Conservation (phyloP, 2,329 filamentous ascomycete species). For the Colletotrichum somersetense region DNA sequence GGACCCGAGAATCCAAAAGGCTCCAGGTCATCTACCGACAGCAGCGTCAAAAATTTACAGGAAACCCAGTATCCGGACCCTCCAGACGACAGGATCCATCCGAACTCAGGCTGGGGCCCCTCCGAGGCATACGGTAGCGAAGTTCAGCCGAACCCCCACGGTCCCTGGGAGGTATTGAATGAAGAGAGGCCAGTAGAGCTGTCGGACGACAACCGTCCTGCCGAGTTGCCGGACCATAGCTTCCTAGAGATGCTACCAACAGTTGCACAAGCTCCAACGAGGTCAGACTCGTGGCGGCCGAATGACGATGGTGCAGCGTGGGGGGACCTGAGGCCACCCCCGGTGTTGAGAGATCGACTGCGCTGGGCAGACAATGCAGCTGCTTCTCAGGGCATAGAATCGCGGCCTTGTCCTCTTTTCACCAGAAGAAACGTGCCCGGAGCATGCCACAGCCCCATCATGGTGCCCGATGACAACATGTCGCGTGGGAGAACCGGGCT, state of each 20-base stretch:
- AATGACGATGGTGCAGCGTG: constrained; percentile 18
- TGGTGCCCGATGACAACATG: neutral
- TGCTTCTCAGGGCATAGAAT: neutral
- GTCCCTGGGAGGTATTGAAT: constrained; percentile 13
- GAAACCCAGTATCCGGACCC: constrained; percentile 19
- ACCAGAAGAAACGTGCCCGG: neutral
- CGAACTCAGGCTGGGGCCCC: constrained; percentile 16
- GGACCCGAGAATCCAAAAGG: neutral
- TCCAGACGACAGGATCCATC: constrained; percentile 1
- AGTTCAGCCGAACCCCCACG: neutral
- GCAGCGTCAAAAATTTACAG: neutral
- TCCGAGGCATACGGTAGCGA: constrained; percentile 19
- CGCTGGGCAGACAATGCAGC: neutral
- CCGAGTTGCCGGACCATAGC: constrained; percentile 1
- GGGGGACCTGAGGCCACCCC: constrained; percentile 8
- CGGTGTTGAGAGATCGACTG: neutral
- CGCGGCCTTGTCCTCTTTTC: neutral
- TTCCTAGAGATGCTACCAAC: constrained; percentile 5
- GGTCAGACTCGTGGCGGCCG: constrained; percentile 15
- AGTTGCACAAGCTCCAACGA: constrained; percentile 10
- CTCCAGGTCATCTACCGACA: neutral
- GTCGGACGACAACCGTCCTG: constrained; percentile 15
- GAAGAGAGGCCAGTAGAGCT: constrained; percentile 2
- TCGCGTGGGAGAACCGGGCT: neutral
- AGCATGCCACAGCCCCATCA: neutral